These are phyloP conservation scores for Escallonia herrerae DNA, from an alignment of 129 eudicot genomes.

Conservation along the genomic window DNA sequence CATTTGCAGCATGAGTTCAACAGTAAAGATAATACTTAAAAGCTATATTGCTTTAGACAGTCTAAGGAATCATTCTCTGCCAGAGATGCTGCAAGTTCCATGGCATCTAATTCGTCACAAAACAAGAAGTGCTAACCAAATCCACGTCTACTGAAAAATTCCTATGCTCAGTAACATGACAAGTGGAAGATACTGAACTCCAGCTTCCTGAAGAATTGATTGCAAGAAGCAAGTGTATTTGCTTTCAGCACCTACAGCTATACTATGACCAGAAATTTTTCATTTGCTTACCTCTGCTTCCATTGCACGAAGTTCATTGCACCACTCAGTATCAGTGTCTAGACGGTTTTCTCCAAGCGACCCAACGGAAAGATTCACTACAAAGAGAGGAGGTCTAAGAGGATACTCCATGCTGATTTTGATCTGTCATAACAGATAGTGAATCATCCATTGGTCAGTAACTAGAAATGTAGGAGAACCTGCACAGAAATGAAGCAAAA, in stretches of 20 bases:
- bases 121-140: no score
- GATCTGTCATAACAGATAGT: conserved; percentile 42
- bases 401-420: conserved; percentile 83
- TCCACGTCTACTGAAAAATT: not conserved
- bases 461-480: not conserved
- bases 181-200: no score
- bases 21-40: not conserved
- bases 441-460: not conserved
- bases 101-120: no score
- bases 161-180: no score
- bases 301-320: conserved; percentile 91
- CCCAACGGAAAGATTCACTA: conserved; percentile 30
- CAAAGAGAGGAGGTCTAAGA: conserved; percentile 70
- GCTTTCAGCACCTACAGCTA: not conserved
- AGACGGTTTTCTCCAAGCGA: conserved; percentile 27
- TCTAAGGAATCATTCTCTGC: not conserved
- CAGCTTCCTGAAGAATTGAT: not conserved
- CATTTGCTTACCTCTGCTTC: conserved; percentile 80
- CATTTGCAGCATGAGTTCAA: conserved; percentile 2
- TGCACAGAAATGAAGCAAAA: conserved; percentile 5
- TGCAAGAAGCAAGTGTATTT: not conserved
- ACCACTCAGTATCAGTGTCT: conserved; percentile 45
- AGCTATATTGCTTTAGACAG: not conserved
- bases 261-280: not conserved
- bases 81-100: not conserved